Base-by-base conservation (phyloP, 192 early-diverging fungal species). In the Neocallimastix lanati region DNA sequence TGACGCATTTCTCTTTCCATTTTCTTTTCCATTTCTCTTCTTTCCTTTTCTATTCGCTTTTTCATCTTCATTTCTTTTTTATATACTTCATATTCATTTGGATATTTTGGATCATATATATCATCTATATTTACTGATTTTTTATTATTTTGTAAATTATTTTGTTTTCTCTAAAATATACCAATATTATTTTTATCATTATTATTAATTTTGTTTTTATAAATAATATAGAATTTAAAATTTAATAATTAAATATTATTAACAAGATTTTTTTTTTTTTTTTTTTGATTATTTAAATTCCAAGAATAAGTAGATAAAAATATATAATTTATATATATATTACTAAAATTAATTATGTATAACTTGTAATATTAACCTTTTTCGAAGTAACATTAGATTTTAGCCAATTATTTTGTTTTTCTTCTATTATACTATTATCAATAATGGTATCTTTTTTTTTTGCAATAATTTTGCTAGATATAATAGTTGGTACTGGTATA, bases 71-170 rank as follows among this genome's bases (percentile, higher is more conserved):
- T 82, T 77, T 88, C 91, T 12, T 83, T 81, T 80, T 93, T 93
- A 76, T 88, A 91, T 35, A 86, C 84, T 30, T 92, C 90, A 82
- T 88, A 94, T 76, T 94, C 93, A 77, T 93, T 94, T 9, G 93
- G 93, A 77, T 88, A 80, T 4, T 85, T 79, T 35, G 92, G 90
- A 58, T 94, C 93, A 83, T 90, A 92, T 67, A 67, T 9, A n/a
- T 67, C 50, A n/a, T 67, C 50, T 25, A 67, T 67, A 67, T 4
- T 5, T 2, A 67, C 9, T n/a, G 50, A 67, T 67, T 67, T 67
- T n/a, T 67, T 67, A 50, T 50, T 50, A 67, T n/a, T n/a, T 67
- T 67, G 50, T 21, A 7, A 2, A 67, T 18, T 21, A 67, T 67
- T 67, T 67, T 67, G 50, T 67, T 67, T 67, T 67, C 50, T 67